These are phyloP conservation scores for Aspergillus cejpii DNA, from an alignment of 2,329 filamentous ascomycete species.

Conservation along the genomic window DNA sequence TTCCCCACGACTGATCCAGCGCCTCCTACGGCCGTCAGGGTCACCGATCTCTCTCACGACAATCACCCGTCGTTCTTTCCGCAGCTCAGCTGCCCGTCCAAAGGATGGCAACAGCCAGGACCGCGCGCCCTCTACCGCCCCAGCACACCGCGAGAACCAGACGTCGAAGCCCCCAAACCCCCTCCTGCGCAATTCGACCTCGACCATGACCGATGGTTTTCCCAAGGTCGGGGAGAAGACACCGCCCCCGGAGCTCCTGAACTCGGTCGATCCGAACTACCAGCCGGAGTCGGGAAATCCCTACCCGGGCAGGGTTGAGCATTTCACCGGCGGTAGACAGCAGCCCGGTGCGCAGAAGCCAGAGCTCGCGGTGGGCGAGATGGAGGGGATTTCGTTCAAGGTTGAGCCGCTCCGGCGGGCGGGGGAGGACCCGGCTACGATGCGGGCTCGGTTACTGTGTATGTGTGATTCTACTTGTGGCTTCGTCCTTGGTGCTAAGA, in stretches of 20 bases:
- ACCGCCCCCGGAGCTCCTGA: slow-evolving; percentile 55
- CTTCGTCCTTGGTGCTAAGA: background rate
- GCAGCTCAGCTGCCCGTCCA: slow-evolving; percentile 25
- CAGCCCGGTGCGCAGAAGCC: slow-evolving; percentile 47
- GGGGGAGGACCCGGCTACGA: slow-evolving; percentile 78
- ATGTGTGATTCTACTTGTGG: slow-evolving; percentile 21
- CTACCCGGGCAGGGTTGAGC: slow-evolving; percentile 56
- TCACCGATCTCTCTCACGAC: slow-evolving; percentile 21
- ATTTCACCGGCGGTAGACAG: slow-evolving; percentile 60
- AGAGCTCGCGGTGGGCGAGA: slow-evolving; percentile 76
- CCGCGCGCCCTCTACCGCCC: slow-evolving; percentile 48
- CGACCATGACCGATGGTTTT: slow-evolving; percentile 58
- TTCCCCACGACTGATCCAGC: slow-evolving; percentile 40
- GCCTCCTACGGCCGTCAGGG: slow-evolving; percentile 40
- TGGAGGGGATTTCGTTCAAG: slow-evolving; percentile 77
- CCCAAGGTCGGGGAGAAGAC: slow-evolving; percentile 52
- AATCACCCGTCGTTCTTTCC: slow-evolving; percentile 27
- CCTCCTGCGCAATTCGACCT: slow-evolving; percentile 58
- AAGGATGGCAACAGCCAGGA: slow-evolving; percentile 45
- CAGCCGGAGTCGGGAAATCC: slow-evolving; percentile 55
- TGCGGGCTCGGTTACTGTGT: slow-evolving; percentile 75
- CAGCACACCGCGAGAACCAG: slow-evolving; percentile 51
- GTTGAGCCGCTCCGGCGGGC: slow-evolving; percentile 81
- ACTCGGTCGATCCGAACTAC: slow-evolving; percentile 51
- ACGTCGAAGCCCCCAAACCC: slow-evolving; percentile 54